Evolutionary conservation across 768 basidiomycete genomes (phyloP), one percentile per base, ranked within the genome.

Genomic region (Xerocomellus chrysenteron): DNA sequence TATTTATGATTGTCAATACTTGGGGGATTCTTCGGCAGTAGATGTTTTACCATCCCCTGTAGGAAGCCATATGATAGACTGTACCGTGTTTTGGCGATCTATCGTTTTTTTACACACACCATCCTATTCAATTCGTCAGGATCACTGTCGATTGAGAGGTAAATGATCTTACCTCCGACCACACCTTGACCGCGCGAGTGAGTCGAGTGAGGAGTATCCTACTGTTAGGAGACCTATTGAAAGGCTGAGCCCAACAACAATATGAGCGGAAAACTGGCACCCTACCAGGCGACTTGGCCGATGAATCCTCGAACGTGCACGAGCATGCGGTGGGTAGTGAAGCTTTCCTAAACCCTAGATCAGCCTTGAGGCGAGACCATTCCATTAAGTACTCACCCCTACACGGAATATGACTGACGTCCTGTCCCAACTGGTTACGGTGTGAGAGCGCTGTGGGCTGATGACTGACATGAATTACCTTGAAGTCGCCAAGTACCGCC

Each of bases 61-160:
- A 9, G 81, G 81, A 55, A 82, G 69, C 81, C 82, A 82, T 49
- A 76, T 72, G 43, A 83, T 73, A n/a, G 81, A 80, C 56, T 80
- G 78, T 1, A 82, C 76, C 26, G 69, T 66, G 52, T 72, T 72
- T 48, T 70, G 71, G 10, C 82, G 75, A 49, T 80, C 78, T 55
- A 82, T 83, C 17, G 78, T 82, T 61, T 72, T 76, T 56, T 65
- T 74, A 63, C 80, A 80, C 44, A 82, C 78, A 43, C 82, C 81
- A 19, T 79, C 75, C 80, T 82, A 48, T 36, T 12, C 40, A 11
- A 52, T 52, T 51, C 39, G 37, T 60, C 48, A 58, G 47, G 55
- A 21, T 50, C 28, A n/a, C 41, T 51, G 45, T 51, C 42, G n/a
- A 48, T 36, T 24, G 4, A 28, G 50, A 30, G 24, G 55, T 21